Base-by-base conservation (phyloP, 805 yeast genomes). In the Candida sphagnicola region DNA sequence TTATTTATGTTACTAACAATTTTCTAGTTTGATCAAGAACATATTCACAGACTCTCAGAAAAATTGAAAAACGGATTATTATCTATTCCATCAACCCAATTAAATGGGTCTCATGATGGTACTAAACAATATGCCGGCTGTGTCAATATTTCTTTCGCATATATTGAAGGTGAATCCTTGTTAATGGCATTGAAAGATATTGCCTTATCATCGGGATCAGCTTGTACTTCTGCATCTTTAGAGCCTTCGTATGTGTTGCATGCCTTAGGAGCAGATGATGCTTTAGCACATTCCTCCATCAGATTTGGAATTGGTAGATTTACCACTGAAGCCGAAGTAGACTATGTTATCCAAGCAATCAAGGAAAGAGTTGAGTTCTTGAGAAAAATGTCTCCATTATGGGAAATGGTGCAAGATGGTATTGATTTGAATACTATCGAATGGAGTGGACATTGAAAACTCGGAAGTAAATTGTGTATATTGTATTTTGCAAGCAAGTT, bases 351-450 rank as follows among this genome's bases (percentile, higher is more conserved):
- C 47, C 72, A 83, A 42, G 96, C 96, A 11, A 87, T 93, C 42
- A 73, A 78, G 40, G 90, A 87, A 60, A 80, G 97, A 64, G 98
- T 93, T 39, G 82, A 81, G 47, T 88, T 88, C 66, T 75, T 93
- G 59, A 80, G 99, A 65, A 91, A 89, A 56, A 74, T 93, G 66
- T 81, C 93, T 41, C 99, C 99, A 35, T 72, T 93, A 53, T 93
- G 98, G 98, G 99, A 93, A 70, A 90, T 93, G 98, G 96, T 88
- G 41, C 96, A 93, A 65, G 98, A 93, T 49, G 99, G 99, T 50
- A 91, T 93, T 54, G 99, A 93, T 59, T 72, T 93, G 61, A 77
- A 84, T 56, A 76, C 95, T 24, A 93, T 93, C 54, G 95, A 93
- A 69, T 93, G 99, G 99, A 86, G 96, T 43, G 98, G 96, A 48